phyloP scores from a whole-genome alignment of 331 rosid species.

The Cucumis variabilis region DNA sequence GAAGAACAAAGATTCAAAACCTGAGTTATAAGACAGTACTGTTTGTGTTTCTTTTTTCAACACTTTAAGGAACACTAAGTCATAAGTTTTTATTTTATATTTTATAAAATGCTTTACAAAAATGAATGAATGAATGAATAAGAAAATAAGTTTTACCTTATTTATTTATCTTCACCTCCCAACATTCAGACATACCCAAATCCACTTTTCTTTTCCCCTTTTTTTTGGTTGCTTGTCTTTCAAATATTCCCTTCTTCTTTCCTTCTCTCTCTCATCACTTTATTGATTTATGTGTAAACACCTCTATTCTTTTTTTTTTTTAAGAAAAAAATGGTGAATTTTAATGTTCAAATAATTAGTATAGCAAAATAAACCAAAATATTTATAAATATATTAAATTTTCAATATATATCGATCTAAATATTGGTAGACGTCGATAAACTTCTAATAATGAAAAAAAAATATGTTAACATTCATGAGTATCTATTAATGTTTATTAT shows the following conservation, averaged over 20 bases:
- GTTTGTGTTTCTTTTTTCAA: neutral
- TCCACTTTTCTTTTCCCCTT: neutral
- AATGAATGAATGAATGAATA: too few species aligned
- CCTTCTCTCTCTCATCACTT: neutral
- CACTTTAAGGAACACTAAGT: slow-evolving; percentile 22
- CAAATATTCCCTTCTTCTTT: neutral
- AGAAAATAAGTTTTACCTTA: neutral
- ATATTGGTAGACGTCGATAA: too few species aligned
- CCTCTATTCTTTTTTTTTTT: too few species aligned
- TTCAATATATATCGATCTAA: too few species aligned
- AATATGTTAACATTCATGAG: too few species aligned
- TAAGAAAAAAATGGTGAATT: too few species aligned
- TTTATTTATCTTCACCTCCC: neutral
- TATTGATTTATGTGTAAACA: slow-evolving; percentile 12
- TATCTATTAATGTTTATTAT: too few species aligned
- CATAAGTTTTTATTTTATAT: neutral
- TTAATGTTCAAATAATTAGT: too few species aligned
- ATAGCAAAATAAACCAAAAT: too few species aligned
- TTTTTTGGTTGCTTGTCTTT: neutral
- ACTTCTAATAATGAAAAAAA: too few species aligned
- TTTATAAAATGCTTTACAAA: too few species aligned
- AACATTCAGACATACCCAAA: slow-evolving; percentile 15
- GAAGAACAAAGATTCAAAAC: neutral
- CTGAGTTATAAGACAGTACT: slow-evolving; percentile 16
- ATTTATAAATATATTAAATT: too few species aligned